These are phyloP conservation scores for Mycena belliarum DNA, from an alignment of 768 basidiomycete genomes.

Conservation along the genomic window DNA sequence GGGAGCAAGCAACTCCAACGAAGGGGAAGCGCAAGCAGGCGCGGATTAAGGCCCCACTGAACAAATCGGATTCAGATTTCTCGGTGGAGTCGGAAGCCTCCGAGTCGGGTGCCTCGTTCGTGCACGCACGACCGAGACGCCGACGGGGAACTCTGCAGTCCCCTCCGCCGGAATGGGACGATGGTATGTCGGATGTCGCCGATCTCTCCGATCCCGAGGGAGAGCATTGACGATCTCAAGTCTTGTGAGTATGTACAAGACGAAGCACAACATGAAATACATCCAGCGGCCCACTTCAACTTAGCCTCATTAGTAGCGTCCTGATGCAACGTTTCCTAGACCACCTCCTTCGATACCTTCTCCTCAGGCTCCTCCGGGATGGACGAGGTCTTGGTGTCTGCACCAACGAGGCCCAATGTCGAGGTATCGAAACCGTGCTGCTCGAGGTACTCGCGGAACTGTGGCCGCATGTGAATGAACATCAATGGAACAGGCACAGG, in stretches of 20 bases:
- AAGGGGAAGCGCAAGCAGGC: not conserved
- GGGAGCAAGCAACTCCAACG: not conserved
- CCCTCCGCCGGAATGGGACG: too few species aligned
- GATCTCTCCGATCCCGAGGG: too few species aligned
- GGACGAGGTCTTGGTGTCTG: not conserved
- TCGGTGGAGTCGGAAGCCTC: not conserved
- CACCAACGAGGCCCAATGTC: conserved; percentile 58
- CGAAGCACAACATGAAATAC: too few species aligned
- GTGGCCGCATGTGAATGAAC: not conserved
- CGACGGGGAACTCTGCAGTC: too few species aligned
- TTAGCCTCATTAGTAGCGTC: too few species aligned
- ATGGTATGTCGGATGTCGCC: too few species aligned
- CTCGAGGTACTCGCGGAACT: conserved; percentile 85
- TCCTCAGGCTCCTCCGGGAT: conserved; percentile 18
- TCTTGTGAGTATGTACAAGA: too few species aligned
- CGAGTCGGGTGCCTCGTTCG: not conserved
- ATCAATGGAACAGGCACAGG: too few species aligned
- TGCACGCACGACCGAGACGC: not conserved
- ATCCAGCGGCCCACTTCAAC: too few species aligned
- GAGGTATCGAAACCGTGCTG: conserved; percentile 77
- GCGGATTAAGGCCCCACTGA: not conserved
- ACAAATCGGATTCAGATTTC: not conserved
- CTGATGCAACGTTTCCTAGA: too few species aligned
- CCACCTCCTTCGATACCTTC: too few species aligned
- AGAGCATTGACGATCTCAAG: too few species aligned